A percentile compares a stretch with the other conserved stretches of the same genome.
Conservation (phyloP, 2,329 filamentous ascomycete genomes). For the Alternaria panax region DNA sequence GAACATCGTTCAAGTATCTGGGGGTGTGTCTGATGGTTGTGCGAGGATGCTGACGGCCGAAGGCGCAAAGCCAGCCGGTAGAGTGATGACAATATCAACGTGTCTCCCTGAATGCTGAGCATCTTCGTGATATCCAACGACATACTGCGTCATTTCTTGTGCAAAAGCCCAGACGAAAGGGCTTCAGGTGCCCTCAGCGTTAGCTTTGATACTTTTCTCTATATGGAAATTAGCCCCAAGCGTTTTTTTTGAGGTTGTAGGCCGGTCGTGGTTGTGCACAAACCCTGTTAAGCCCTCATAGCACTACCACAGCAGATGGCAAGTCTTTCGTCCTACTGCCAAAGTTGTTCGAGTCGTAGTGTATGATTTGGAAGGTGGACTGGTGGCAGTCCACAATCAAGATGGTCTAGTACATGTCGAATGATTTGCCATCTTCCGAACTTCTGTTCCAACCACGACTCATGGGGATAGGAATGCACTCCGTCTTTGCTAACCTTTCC, state of each 20-base stretch:
- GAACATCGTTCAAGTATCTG: background rate
- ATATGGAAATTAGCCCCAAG: background rate
- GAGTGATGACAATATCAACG: background rate
- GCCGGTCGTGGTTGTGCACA: background rate
- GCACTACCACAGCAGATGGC: background rate
- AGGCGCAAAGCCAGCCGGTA: background rate
- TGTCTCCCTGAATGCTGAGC: background rate
- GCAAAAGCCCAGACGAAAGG: conserved; percentile 6
- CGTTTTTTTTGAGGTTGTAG: background rate
- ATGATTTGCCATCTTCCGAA: background rate
- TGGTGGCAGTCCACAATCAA: conserved; percentile 6
- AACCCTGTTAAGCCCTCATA: background rate
- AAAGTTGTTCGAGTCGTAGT: background rate
- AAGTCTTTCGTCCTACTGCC: background rate
- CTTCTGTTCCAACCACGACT: background rate
- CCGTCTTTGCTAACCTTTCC: background rate
- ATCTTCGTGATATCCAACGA: conserved; percentile 2
- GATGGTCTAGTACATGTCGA: conserved; percentile 1
- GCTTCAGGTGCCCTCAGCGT: background rate
- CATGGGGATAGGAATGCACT: background rate
- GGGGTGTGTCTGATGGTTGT: background rate
- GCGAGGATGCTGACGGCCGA: background rate
- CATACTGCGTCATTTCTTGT: conserved; percentile 6
- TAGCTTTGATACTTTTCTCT: background rate
- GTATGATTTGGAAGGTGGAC: background rate